phyloP scores from a whole-genome alignment of 176 grass and related monocot genomes.

The Triticum aestivum region DNA sequence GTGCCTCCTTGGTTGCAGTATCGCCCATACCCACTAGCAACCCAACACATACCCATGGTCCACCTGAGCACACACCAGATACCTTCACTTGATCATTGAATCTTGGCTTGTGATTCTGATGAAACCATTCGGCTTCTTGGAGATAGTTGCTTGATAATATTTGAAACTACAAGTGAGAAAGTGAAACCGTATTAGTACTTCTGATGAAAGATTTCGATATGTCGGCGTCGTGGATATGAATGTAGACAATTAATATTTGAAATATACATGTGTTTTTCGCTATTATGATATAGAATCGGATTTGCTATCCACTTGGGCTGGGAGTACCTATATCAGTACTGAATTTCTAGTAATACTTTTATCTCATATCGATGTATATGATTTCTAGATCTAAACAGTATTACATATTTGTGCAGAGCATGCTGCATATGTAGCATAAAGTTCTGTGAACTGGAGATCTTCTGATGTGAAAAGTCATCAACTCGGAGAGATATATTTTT shows the following conservation, averaged over 20 bases:
- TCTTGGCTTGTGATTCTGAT: slow-evolving; percentile 2
- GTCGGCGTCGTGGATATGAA: not conserved
- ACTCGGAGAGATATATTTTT: not conserved
- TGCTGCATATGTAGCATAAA: not conserved
- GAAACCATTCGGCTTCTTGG: slow-evolving; percentile 48
- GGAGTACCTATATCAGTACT: not conserved
- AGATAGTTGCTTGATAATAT: slow-evolving; percentile 24
- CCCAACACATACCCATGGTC: not conserved
- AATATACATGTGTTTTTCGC: not conserved
- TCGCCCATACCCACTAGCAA: slow-evolving; percentile 43
- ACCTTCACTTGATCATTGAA: slow-evolving; percentile 35
- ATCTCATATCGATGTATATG: not conserved
- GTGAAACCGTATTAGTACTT: not conserved
- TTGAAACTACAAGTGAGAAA: slow-evolving; percentile 13
- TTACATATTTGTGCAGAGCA: not conserved
- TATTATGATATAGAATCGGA: not conserved
- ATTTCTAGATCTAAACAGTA: not conserved
- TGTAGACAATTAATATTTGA: not conserved
- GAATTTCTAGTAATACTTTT: not conserved
- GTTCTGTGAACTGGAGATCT: not conserved
- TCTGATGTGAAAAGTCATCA: not conserved
- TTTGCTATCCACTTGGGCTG: not conserved
- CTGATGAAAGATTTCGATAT: not conserved
- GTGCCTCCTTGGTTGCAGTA: slow-evolving; percentile 28
- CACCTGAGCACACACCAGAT: slow-evolving; percentile 11